Base-by-base conservation (phyloP, 306 rosid genomes). In the Dicorynia guianensis region DNA sequence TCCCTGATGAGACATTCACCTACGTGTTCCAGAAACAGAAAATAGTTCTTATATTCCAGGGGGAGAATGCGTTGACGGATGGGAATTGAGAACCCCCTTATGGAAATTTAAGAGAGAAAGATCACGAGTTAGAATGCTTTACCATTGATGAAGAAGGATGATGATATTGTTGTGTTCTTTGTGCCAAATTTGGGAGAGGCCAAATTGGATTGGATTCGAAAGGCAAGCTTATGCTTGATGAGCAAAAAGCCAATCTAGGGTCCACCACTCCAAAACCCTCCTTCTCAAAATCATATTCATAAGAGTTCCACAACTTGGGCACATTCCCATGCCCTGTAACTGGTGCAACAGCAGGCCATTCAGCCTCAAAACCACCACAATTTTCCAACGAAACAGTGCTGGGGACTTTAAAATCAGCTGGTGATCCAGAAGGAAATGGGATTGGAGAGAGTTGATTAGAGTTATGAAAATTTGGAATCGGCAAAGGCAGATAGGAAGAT, bases 1-100 rank as follows among this genome's bases (percentile, higher is more conserved):
- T 82, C 33, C 87, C 78, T 40, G 85, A 48, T 46, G 90, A 80
- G 20, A 59, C 85, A 81, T 79, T 89, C 85, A 87, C 88, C 98
- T 94, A 40, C 85, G 79, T 13, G 35, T 34, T 80, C 58, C 73
- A 73, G 2, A 82, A 54, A 73, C 38, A 71, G 30, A 25, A 78
- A 73, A 56, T 12, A 39, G 60, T 75, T 67, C 35, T 36, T 50
- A 58, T 58, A 9, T 49, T n/a, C 55, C 7, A 20, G 46, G 12
- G 60, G 63, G 35, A 58, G 11, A 69, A 64, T 25, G 10, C 35
- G 33, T 36, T 6, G 43, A 55, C 53, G 62, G 8, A 72, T 19
- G 2, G 3, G 44, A 83, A 76, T 19, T 38, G 14, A 50, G 74
- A 69, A 67, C 13, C 48, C 68, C 36, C 71, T 66, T 19, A 71